Base-by-base conservation (phyloP, 176 grass and related monocot species). In the Urochloa ruziziensis region DNA sequence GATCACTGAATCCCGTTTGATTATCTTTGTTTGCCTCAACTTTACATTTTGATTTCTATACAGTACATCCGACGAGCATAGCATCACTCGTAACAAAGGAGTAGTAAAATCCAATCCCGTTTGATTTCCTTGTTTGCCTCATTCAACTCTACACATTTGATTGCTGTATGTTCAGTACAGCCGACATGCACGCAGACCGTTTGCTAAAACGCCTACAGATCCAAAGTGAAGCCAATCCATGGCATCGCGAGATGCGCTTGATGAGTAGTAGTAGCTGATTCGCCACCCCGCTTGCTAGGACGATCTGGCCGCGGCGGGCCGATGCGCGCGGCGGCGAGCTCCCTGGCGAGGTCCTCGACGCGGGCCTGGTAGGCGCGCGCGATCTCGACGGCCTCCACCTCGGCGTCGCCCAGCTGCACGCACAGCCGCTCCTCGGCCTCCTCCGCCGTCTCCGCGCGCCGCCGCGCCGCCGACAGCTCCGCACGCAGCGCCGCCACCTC, bases 401-500 rank as follows among this genome's bases (percentile, higher is more conserved):
- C 92, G 4, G 93, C 65, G 67, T 97, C 94, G 16, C 88, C 94
- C 39, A 97, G 85, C 82, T 97, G 79, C 67, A 15, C 80, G 75
- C 91, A 94, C 7, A 97, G 91, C 51, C 87, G 85, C 92, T 97
- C 94, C 92, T 97, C 91, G 39, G 88, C 94, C 76, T 90, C 94
- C 80, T 97, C 92, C 3, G 77, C 64, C 2, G 70, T 53, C 70
- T 77, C 74, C 17, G 89, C 83, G 53, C 88, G 85, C 74, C 66
- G 57, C 61, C 88, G 80, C 37, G 88, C 90, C 12, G 77, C 72
- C 68, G 71, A 84, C 70, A 94, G 78, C 83, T 92, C 90, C 25
- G 11, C 73, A 14, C 86, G 48, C 37, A 87, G 80, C 81, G 77
- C 73, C 59, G 58, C 88, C 73, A 92, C 84, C 65, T 94, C 88